Percentiles rank a stretch among this genome's conserved stretches.
Conservation (phyloP, 2,329 filamentous ascomycete species). For the Salinomyces thailandicus region DNA sequence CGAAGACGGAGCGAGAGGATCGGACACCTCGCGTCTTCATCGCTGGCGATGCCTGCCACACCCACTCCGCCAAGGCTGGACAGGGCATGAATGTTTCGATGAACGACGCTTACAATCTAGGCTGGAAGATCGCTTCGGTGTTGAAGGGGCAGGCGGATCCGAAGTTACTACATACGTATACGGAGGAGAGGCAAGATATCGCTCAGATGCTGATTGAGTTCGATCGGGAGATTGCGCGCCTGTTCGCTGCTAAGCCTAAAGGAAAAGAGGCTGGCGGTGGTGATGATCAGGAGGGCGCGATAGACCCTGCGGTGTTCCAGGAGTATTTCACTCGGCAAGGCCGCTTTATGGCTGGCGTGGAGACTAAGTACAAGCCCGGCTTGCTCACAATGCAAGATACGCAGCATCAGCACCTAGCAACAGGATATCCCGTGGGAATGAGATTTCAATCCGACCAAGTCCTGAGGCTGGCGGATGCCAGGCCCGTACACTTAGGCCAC, state of each 20-base stretch:
- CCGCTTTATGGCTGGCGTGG: conserved; percentile 25
- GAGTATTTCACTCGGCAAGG: conserved; percentile 23
- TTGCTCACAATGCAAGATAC: conserved; percentile 15
- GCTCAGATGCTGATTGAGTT: conserved; percentile 55
- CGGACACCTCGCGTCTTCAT: conserved; percentile 51
- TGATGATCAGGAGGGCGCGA: conserved; percentile 16
- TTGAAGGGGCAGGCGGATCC: conserved; percentile 26
- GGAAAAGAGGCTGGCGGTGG: conserved; percentile 6
- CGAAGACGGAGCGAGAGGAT: conserved; percentile 45
- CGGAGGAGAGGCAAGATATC: conserved; percentile 46
- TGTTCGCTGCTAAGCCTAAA: conserved; percentile 34
- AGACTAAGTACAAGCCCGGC: conserved; percentile 20
- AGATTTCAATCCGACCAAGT: conserved; percentile 25
- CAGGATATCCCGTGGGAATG: conserved; percentile 22
- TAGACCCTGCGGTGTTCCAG: conserved; percentile 27
- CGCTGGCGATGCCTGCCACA: conserved; percentile 53
- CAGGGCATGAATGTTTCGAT: conserved; percentile 65
- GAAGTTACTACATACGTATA: conserved; percentile 41
- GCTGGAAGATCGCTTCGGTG: conserved; percentile 46
- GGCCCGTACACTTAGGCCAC: conserved; percentile 26
- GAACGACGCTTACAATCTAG: conserved; percentile 53
- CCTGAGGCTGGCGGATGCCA: conserved; percentile 25
- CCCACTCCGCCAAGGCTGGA: conserved; percentile 51
- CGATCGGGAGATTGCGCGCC: conserved; percentile 38
- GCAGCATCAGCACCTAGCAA: conserved; percentile 21